Conservation (phyloP, 768 basidiomycete genomes). For the Porpolomopsis calyptriformis region DNA sequence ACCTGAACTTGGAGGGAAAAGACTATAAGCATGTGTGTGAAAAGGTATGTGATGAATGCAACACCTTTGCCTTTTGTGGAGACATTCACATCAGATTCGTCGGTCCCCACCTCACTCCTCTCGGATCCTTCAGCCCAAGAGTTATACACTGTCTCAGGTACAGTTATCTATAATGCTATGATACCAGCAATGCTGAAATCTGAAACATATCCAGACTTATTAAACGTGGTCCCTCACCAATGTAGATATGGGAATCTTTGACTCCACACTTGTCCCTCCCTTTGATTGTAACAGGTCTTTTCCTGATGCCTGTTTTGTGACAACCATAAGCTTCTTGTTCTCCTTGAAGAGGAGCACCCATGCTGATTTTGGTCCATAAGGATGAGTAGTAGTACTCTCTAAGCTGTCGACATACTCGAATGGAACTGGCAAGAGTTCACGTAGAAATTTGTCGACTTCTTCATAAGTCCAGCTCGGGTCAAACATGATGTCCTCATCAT, state of each 20-base stretch:
- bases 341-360: too few relatives aligned
- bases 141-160: not conserved
- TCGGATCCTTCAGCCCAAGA: not conserved
- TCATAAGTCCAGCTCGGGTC: slow-evolving; percentile 1
- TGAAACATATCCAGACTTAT: not conserved
- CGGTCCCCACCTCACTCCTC: not conserved
- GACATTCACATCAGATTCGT: not conserved
- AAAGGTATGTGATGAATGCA: not conserved
- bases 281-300: too few relatives aligned
- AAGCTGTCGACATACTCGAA: not conserved
- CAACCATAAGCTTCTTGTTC: too few relatives aligned
- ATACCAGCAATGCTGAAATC: not conserved
- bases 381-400: not conserved
- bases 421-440: not conserved
- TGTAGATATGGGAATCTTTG: too few relatives aligned
- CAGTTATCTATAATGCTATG: not conserved
- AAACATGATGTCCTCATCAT: not conserved
- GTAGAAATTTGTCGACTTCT: not conserved
- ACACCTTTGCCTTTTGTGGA: not conserved
- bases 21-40: not conserved
- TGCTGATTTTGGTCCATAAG: too few relatives aligned
- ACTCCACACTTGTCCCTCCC: too few relatives aligned
- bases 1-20: not conserved
- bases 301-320: too few relatives aligned
- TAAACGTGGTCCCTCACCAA: not conserved